Conservation (phyloP, 2,329 filamentous ascomycete genomes). For the Colletotrichum australisinense region DNA sequence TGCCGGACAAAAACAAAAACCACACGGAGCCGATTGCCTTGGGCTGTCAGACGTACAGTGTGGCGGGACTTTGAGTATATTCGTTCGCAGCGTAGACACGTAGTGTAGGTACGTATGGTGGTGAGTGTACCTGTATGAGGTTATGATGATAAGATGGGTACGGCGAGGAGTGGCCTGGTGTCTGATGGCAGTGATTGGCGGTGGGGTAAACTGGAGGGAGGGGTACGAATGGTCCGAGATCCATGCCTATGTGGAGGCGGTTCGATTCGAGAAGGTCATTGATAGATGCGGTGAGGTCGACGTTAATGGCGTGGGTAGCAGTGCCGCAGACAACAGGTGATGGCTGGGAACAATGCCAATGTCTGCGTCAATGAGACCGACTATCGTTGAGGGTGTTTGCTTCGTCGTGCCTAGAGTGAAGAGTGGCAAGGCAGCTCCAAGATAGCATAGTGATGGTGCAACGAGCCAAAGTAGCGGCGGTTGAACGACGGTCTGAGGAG, state of each 20-base stretch:
- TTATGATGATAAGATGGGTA: background rate
- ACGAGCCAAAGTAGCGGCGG: background rate
- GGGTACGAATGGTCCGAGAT: background rate
- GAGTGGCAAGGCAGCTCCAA: background rate
- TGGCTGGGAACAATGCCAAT: background rate
- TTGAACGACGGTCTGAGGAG: background rate
- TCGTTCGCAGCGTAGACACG: background rate
- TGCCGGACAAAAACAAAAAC: background rate
- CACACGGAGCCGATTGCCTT: background rate
- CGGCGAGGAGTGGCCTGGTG: background rate
- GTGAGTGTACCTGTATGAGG: background rate
- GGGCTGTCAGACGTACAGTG: background rate
- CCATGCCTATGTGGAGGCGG: slow-evolving; percentile 11
- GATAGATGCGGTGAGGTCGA: background rate
- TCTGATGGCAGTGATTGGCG: background rate
- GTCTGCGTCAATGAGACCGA: background rate
- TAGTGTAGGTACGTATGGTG: too few species aligned
- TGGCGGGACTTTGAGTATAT: background rate
- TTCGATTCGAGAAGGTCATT: slow-evolving; percentile 11
- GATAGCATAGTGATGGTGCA: background rate
- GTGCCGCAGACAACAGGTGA: slow-evolving; percentile 5
- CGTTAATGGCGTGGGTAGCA: background rate
- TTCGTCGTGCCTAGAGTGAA: background rate
- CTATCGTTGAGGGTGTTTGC: slow-evolving; percentile 2
- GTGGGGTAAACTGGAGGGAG: background rate